Base-by-base conservation (phyloP, 2,329 filamentous ascomycete genomes). In the Hypoxylon sp. region DNA sequence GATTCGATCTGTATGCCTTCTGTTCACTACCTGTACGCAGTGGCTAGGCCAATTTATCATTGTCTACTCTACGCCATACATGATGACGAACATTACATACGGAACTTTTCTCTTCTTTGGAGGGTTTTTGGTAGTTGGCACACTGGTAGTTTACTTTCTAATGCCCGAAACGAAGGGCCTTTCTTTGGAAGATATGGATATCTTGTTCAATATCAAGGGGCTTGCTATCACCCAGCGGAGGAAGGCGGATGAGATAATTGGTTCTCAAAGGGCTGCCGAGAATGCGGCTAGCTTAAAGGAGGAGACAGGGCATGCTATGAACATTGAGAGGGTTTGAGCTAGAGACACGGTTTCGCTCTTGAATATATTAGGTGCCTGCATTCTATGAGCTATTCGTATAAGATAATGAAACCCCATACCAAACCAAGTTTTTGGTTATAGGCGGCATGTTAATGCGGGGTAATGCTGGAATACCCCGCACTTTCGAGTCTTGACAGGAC, bases 41-140 rank as follows among this genome's bases (percentile, higher is more conserved):
- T 78, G 75, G 76, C 46, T 78, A 14, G 67, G 52, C 8, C 69
- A 77, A 35, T 78, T 78, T 52, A 65, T 74, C 26, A 70, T 78
- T 3, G 71, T 71, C 11, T 71, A 74, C 47, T 70, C 70, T 11
- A 60, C 72, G 5, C 75, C 76, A 9, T 77, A 77, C 46, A 78
- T 77, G 75, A 69, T 77, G 39, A 71, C 65, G 26, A 64, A 64
- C 35, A 71, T 76, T 47, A 68, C 74, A 13, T 84, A 80, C 67
- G 83, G 82, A 13, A 81, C 82, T 0, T 84, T 82, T 73, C 81
- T 84, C 70, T 82, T 84, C 75, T 84, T 84, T 68, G 82, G 79
- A 3, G 73, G 77, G 0, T 74, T 81, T 37, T 81, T 81, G 68
- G 74, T 83, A 19, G 67, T 77, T 22, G 78, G 79, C 5, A 74